Percentiles rank a stretch among this genome's conserved stretches.
Conservation (phyloP, 805 yeast species). For the Metschnikowia picachoensis region DNA sequence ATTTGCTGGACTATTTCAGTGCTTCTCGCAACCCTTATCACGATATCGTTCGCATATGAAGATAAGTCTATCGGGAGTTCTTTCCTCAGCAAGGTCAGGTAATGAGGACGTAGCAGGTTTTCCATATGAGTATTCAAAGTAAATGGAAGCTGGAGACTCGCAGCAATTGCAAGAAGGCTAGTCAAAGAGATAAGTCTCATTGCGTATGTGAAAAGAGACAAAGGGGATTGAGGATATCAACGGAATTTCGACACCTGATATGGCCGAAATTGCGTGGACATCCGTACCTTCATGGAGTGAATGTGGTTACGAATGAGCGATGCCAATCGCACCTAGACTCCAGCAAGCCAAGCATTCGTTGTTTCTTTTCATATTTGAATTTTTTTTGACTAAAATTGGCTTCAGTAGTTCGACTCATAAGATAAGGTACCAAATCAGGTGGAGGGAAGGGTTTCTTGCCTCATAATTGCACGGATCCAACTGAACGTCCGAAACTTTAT, state of each 20-base stretch:
- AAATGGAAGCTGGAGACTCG: slow-evolving; percentile 14
- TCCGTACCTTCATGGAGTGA: neutral
- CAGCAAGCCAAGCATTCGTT: too few relatives aligned
- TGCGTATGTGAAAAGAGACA: neutral
- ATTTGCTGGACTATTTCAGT: slow-evolving; percentile 18
- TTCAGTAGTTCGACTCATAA: too few relatives aligned
- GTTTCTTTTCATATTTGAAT: too few relatives aligned
- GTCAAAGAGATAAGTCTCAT: slow-evolving; percentile 6
- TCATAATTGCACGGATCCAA: too few relatives aligned
- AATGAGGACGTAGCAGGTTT: slow-evolving; percentile 23
- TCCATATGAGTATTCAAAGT: neutral
- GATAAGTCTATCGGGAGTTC: slow-evolving; percentile 39
- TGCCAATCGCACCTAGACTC: too few relatives aligned
- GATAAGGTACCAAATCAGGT: too few relatives aligned
- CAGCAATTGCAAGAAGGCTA: slow-evolving; percentile 1
- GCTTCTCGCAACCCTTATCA: slow-evolving; percentile 40
- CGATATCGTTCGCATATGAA: slow-evolving; percentile 41
- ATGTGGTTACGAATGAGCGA: neutral
- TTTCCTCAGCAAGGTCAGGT: slow-evolving; percentile 22
- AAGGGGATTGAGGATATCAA: neutral
- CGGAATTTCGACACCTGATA: too few relatives aligned
- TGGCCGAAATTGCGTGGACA: neutral
- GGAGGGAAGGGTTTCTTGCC: too few relatives aligned
- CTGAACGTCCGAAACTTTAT: too few relatives aligned
- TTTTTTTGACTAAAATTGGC: too few relatives aligned